A percentile compares a stretch with the other conserved stretches of the same genome.
phyloP scores from a whole-genome alignment of 2,329 filamentous ascomycete species.

The Talaromyces sp. region DNA sequence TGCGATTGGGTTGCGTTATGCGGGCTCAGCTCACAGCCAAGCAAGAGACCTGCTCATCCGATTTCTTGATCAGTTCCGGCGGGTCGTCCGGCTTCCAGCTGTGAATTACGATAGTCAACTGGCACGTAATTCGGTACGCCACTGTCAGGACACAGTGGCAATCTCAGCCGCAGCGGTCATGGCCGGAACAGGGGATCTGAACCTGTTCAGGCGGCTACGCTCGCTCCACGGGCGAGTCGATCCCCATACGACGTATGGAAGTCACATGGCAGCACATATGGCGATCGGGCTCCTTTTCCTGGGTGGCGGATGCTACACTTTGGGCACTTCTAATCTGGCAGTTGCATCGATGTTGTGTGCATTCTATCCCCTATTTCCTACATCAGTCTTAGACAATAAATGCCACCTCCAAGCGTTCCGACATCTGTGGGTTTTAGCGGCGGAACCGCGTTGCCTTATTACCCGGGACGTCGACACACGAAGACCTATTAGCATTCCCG shows the following conservation, averaged over 20 bases:
- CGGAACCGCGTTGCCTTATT: slow-evolving; percentile 83
- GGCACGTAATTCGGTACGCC: slow-evolving; percentile 75
- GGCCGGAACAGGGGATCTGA: slow-evolving; percentile 89
- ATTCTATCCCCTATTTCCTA: slow-evolving; percentile 92
- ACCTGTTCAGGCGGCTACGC: slow-evolving; percentile 78
- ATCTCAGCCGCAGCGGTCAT: slow-evolving; percentile 83
- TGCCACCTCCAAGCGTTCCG: slow-evolving; percentile 94
- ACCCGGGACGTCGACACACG: slow-evolving; percentile 82
- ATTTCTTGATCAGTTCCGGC: slow-evolving; percentile 83
- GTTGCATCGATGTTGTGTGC: slow-evolving; percentile 82
- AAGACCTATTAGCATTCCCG: slow-evolving; percentile 70
- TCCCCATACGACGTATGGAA: slow-evolving; percentile 81
- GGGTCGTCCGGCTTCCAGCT: slow-evolving; percentile 64
- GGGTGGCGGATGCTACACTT: slow-evolving; percentile 86
- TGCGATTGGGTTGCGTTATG: slow-evolving; percentile 67
- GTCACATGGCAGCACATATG: slow-evolving; percentile 87
- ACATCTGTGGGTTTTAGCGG: slow-evolving; percentile 94
- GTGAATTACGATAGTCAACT: slow-evolving; percentile 77
- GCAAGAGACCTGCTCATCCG: slow-evolving; percentile 79
- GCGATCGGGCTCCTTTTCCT: slow-evolving; percentile 89
- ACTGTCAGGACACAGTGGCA: slow-evolving; percentile 85
- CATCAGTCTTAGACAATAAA: slow-evolving; percentile 85
- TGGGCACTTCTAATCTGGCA: slow-evolving; percentile 82
- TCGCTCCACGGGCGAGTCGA: slow-evolving; percentile 85
- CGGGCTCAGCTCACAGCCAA: slow-evolving; percentile 65